These are phyloP conservation scores for Linnemannia schmuckeri DNA, from an alignment of 192 early-diverging fungal species.

Conservation along the genomic window DNA sequence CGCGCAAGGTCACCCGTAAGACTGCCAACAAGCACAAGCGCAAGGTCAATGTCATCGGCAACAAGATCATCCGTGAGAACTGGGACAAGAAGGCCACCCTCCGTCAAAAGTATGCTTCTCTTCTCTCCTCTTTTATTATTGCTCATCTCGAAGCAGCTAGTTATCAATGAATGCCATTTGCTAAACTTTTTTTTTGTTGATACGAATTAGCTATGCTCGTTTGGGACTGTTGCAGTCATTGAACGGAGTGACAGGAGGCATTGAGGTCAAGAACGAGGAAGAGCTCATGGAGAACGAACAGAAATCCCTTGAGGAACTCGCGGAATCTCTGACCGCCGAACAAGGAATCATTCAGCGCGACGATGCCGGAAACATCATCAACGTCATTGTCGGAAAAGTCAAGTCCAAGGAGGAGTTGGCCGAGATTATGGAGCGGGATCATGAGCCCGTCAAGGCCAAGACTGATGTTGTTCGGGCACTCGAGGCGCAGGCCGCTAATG, in stretches of 20 bases:
- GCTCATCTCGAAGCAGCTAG: not conserved
- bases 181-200: not conserved
- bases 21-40: conserved; percentile 74
- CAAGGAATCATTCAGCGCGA: conserved; percentile 89
- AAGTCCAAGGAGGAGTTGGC: conserved; percentile 59
- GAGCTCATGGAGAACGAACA: conserved; percentile 65
- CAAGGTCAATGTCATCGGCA: conserved; percentile 67
- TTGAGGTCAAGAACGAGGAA: conserved; percentile 59
- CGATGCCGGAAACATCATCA: conserved; percentile 79
- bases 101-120: conserved; percentile 70
- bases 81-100: conserved; percentile 79
- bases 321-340: conserved; percentile 68
- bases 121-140: not conserved
- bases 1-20: conserved; percentile 71
- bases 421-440: conserved; percentile 62
- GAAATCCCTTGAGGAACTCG: conserved; percentile 64
- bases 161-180: too few relatives aligned
- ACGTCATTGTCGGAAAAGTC: conserved; percentile 74
- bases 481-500: conserved; percentile 68
- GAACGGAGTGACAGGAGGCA: conserved; percentile 76
- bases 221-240: conserved; percentile 76
- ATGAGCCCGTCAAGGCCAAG: conserved; percentile 62
- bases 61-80: conserved; percentile 69
- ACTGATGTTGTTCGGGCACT: conserved; percentile 71
- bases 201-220: conserved; percentile 67